Conservation (phyloP, 1,139 yeast species). For the Magnusiomyces magnusii region DNA sequence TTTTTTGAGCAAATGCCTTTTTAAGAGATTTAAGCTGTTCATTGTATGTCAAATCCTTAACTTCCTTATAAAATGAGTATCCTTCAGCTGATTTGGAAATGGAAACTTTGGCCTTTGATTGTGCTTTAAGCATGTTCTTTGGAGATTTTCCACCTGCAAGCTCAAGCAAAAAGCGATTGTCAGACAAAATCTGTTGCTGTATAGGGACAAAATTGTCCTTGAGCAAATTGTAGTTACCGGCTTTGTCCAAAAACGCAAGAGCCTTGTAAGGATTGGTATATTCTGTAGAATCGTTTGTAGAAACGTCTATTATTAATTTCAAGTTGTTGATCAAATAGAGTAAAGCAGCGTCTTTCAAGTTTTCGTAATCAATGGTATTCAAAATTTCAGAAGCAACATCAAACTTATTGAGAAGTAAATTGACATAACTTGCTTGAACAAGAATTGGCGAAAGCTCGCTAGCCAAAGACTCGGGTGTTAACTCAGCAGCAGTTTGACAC, state of each 20-base stretch:
- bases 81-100: slow-evolving; percentile 13
- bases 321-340: slow-evolving; percentile 19
- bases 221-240: slow-evolving; percentile 16
- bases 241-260: slow-evolving; percentile 22
- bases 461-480: slow-evolving; percentile 36
- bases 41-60: slow-evolving; percentile 9
- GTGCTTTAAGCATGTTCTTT: slow-evolving; percentile 14
- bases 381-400: slow-evolving; percentile 42
- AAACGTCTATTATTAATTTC: slow-evolving; percentile 10
- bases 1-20: slow-evolving; percentile 8
- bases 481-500: slow-evolving; percentile 37
- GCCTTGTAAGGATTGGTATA: slow-evolving; percentile 23
- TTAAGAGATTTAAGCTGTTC: slow-evolving; percentile 16
- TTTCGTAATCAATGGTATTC: slow-evolving; percentile 16
- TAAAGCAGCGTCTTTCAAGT: slow-evolving; percentile 18
- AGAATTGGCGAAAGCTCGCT: slow-evolving; percentile 51
- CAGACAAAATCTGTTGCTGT: slow-evolving; percentile 22
- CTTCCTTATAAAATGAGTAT: slow-evolving; percentile 12
- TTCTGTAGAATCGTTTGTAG: slow-evolving; percentile 8
- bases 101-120: slow-evolving; percentile 2
- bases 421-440: slow-evolving; percentile 62
- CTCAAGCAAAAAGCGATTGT: slow-evolving; percentile 25
- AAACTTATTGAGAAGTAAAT: slow-evolving; percentile 42
- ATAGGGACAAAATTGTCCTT: slow-evolving; percentile 18
- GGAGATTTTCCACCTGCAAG: slow-evolving; percentile 24